Conservation (phyloP, 2,329 filamentous ascomycete genomes). For the Trichoderma citrinoviride region DNA sequence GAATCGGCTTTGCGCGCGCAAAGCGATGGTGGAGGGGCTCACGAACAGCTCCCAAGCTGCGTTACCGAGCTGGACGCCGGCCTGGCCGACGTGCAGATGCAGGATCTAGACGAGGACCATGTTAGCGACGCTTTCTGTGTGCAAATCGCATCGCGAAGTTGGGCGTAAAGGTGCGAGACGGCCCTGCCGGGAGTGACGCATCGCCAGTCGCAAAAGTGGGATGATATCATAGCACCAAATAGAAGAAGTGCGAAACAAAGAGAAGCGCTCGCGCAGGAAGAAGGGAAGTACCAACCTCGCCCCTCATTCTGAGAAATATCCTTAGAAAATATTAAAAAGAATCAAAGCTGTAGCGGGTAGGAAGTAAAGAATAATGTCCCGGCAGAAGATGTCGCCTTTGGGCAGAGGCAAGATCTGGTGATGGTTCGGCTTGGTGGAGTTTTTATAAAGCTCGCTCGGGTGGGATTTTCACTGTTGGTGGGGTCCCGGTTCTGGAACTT, state of each 20-base stretch:
- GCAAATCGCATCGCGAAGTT: neutral
- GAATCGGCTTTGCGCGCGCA: neutral
- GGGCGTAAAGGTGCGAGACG: conserved; percentile 1
- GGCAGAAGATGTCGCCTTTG: conserved; percentile 30
- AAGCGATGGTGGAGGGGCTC: conserved; percentile 28
- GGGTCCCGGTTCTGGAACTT: neutral
- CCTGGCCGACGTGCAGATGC: conserved; percentile 65
- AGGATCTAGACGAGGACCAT: conserved; percentile 48
- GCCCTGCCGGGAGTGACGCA: neutral
- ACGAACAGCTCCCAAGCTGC: conserved; percentile 74
- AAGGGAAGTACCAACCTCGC: conserved; percentile 47
- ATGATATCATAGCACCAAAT: conserved; percentile 13
- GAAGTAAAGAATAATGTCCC: conserved; percentile 9
- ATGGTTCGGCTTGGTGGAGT: conserved; percentile 33
- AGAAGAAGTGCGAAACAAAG: neutral
- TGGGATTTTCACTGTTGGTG: neutral
- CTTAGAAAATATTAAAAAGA: neutral
- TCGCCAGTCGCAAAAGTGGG: neutral
- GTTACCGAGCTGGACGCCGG: conserved; percentile 72
- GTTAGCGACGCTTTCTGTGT: neutral
- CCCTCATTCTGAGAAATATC: conserved; percentile 48
- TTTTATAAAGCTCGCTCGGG: conserved; percentile 2
- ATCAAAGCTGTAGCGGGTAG: neutral
- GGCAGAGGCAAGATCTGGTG: conserved; percentile 29
- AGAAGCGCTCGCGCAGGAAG: neutral